Percentiles rank a stretch among this genome's conserved stretches.
Evolutionary conservation across 805 yeast genomes (phyloP).

Genomic region (Candida berthetii): DNA sequence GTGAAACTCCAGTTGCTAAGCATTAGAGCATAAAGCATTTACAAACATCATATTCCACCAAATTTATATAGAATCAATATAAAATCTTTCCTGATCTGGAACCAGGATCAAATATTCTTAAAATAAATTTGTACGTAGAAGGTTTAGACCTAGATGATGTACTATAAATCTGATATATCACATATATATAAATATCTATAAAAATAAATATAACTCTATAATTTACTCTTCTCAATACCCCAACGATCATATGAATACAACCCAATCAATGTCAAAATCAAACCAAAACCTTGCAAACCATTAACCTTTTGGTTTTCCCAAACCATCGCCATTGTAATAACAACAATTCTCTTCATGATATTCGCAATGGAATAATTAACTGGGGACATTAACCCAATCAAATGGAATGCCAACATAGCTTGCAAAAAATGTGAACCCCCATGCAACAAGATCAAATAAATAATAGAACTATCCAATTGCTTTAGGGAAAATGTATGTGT

Average conservation of each 20-base stretch:
- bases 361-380: conserved; percentile 77
- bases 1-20: conserved; percentile 44
- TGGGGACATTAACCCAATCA: conserved; percentile 66
- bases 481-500: conserved; percentile 19
- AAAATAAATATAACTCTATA: background rate
- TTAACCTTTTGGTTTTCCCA: conserved; percentile 47
- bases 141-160: background rate
- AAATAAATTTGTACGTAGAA: background rate
- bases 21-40: conserved; percentile 12
- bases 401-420: conserved; percentile 69
- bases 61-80: too few species aligned
- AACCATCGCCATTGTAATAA: conserved; percentile 57
- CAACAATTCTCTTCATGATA: conserved; percentile 66
- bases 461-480: conserved; percentile 22
- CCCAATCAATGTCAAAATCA: conserved; percentile 51
- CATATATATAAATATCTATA: background rate
- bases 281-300: conserved; percentile 44
- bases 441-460: conserved; percentile 44
- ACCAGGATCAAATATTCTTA: background rate
- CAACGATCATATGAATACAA: conserved; percentile 69
- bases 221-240: conserved; percentile 31
- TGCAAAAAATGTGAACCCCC: conserved; percentile 69
- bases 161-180: background rate
- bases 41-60: too few species aligned
- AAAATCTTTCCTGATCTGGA: background rate